Conservation (phyloP, 2,329 filamentous ascomycete genomes). For the Cladosporium colombiae region DNA sequence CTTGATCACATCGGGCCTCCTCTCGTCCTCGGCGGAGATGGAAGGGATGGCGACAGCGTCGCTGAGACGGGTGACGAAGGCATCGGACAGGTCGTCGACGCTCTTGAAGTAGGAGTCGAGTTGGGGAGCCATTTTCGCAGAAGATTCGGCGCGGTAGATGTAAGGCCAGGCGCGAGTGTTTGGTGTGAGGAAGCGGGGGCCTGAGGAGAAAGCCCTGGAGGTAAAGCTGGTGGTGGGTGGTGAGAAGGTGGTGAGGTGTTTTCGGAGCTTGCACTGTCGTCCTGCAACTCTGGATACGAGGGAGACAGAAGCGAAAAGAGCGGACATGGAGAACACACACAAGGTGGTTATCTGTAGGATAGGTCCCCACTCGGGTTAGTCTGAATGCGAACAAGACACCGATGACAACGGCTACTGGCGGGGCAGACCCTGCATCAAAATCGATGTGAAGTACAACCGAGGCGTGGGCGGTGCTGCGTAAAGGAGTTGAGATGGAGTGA, state of each 20-base stretch:
- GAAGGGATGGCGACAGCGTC: constrained; percentile 96
- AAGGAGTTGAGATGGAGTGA: not conserved
- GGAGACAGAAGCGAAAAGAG: not conserved
- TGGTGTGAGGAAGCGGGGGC: constrained; percentile 2
- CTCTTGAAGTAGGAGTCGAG: constrained; percentile 91
- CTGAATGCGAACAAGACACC: constrained; percentile 1
- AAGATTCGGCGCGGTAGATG: constrained; percentile 42
- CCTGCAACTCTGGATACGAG: constrained; percentile 1
- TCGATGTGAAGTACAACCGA: not conserved
- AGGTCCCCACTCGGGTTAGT: constrained; percentile 2
- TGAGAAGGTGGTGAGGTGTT: not conserved
- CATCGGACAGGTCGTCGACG: constrained; percentile 75
- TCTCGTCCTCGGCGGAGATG: constrained; percentile 85
- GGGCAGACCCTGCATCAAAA: constrained; percentile 7
- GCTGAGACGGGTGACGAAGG: constrained; percentile 86
- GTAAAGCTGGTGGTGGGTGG: not conserved
- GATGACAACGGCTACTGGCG: not conserved
- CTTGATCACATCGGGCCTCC: constrained; percentile 86
- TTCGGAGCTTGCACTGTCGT: not conserved
- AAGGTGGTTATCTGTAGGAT: constrained; percentile 10
- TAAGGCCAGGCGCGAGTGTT: constrained; percentile 44
- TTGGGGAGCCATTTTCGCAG: constrained; percentile 74
- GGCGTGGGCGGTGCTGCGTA: not conserved
- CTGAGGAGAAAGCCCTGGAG: not conserved
- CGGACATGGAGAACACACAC: constrained; percentile 9